Evolutionary conservation across 331 rosid genomes (phyloP), one percentile per base, ranked within the genome.

Genomic region (Quercus phellos): DNA sequence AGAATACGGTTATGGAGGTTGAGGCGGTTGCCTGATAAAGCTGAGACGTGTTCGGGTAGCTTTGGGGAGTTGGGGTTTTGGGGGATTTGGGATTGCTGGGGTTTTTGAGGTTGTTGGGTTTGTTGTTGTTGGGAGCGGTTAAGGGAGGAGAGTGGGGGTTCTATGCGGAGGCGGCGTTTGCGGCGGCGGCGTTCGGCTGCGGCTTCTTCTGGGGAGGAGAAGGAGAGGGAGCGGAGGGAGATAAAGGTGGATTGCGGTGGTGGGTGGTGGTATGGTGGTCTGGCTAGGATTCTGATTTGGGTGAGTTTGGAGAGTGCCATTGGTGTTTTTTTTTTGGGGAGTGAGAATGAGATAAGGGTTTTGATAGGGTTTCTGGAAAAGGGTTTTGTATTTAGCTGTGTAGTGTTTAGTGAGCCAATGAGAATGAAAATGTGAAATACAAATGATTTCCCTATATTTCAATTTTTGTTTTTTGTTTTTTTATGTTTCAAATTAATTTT

Each of bases 121-220:
- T 38, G 53, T 12, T 46, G 80, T 26, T 71, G 81, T 11, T 87
- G 93, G 60, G 66, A 24, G 68, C 98, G 88, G 87, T 86, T 88
- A 38, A 90, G 90, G n/a, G 97, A 85, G 29, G 96, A 88, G 76
- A 88, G 86, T 2, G 98, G 98, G 0, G 98, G 98, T 17, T 91
- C 97, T 78, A 87, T 90, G 22, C 98, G 98, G 70, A 93, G 90
- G 71, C 93, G 92, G 71, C 98, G 98, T 76, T 93, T 91, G 7
- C 96, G 93, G 27, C 93, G 93, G 67, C 98, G 97, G 34, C 98
- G 97, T 60, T 90, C 95, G 0, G 97, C 97, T 12, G 97, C 92
- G 17, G 98, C 98, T 77, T 91, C 97, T 55, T 93, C 98, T 0
- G 97, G 92, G 18, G 97, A 84, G 43, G 98, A 74, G 85, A 93